These are phyloP conservation scores for Coriaria nepalensis DNA, from an alignment of 306 rosid species.

Conservation along the genomic window DNA sequence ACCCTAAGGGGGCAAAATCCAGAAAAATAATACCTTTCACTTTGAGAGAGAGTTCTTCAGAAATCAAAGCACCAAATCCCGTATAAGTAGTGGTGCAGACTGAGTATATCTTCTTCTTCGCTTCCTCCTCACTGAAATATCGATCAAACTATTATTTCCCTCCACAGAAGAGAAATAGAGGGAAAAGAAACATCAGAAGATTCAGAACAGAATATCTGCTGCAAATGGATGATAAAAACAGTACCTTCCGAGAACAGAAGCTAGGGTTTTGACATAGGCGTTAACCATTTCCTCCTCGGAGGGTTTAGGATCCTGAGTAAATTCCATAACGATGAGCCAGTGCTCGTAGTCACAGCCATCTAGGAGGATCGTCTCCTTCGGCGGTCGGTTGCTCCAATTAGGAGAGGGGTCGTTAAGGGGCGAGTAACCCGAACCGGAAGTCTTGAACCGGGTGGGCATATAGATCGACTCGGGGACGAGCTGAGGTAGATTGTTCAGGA, in stretches of 20 bases:
- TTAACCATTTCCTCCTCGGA: conserved; percentile 73
- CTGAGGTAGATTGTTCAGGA: conserved; percentile 23
- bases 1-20: neutral
- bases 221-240: neutral
- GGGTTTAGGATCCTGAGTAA: conserved; percentile 47
- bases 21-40: conserved; percentile 43
- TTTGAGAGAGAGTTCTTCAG: conserved; percentile 76
- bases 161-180: neutral
- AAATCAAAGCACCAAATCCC: conserved; percentile 80
- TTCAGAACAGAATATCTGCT: neutral
- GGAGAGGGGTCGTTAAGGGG: conserved; percentile 72
- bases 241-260: conserved; percentile 69
- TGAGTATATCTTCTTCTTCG: conserved; percentile 82
- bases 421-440: conserved; percentile 67
- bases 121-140: conserved; percentile 68
- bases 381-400: conserved; percentile 88
- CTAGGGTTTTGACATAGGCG: conserved; percentile 66
- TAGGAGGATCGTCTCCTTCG: conserved; percentile 75
- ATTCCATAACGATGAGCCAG: conserved; percentile 86
- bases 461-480: conserved; percentile 13
- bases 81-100: conserved; percentile 57
- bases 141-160: neutral
- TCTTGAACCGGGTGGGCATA: conserved; percentile 27
- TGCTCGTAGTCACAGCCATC: conserved; percentile 95
- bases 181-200: neutral